phyloP scores from a whole-genome alignment of 1,139 yeast species.

The Sugiyamaella novakii region DNA sequence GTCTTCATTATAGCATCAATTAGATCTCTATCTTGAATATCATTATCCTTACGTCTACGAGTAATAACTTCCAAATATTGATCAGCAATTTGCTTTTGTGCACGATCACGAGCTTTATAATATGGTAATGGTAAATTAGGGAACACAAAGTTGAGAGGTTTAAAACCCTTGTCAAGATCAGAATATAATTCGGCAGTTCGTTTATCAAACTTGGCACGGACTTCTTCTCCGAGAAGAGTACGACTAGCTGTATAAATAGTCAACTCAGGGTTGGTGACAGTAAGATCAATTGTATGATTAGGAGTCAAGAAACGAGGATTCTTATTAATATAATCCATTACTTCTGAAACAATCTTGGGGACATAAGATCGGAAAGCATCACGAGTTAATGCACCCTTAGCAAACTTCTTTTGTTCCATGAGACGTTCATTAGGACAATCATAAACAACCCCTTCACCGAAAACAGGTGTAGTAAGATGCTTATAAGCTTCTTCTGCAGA shows the following conservation, averaged over 20 bases:
- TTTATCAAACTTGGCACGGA: conserved; percentile 79
- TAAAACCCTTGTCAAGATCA: conserved; percentile 95
- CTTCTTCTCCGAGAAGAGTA: conserved; percentile 85
- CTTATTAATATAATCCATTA: conserved; percentile 60
- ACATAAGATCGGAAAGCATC: conserved; percentile 86
- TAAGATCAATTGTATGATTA: conserved; percentile 65
- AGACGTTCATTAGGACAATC: conserved; percentile 92
- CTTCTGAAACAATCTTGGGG: conserved; percentile 83
- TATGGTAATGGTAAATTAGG: conserved; percentile 89
- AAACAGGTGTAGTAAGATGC: conserved; percentile 95
- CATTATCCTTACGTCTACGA: conserved; percentile 69
- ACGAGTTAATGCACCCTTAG: conserved; percentile 81
- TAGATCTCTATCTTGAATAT: conserved; percentile 82
- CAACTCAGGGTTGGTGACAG: conserved; percentile 89
- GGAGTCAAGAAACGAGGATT: conserved; percentile 49
- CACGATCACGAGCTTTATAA: conserved; percentile 81
- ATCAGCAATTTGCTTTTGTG: conserved; percentile 75
- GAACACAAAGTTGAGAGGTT: conserved; percentile 94
- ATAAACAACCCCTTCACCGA: conserved; percentile 95
- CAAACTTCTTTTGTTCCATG: conserved; percentile 98
- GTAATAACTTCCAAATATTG: conserved; percentile 80
- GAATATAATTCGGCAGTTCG: conserved; percentile 83
- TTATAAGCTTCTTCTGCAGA: conserved; percentile 96
- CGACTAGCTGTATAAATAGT: conserved; percentile 96
- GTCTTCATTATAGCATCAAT: conserved; percentile 82